A percentile compares a stretch with the other conserved stretches of the same genome.
Conservation (phyloP, 306 rosid genomes). For the Dicorynia guianensis region DNA sequence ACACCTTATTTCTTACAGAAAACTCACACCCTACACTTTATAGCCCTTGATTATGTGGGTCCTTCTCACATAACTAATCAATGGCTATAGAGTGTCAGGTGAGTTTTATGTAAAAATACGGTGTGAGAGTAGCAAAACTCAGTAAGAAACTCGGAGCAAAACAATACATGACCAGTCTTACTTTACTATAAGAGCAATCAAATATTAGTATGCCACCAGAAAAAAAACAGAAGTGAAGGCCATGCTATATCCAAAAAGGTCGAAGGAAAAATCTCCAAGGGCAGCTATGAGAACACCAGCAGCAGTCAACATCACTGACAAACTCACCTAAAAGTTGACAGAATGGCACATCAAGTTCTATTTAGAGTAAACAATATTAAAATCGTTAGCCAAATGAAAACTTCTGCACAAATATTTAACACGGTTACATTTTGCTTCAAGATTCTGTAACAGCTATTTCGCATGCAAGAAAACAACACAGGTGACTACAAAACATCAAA, state of each 20-base stretch:
- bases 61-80: no score
- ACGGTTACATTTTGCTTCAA: constrained; percentile 11
- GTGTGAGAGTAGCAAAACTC: no score
- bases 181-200: constrained; percentile 16
- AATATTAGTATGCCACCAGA: constrained; percentile 61
- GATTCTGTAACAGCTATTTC: constrained; percentile 17
- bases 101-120: no score
- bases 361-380: constrained; percentile 34
- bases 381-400: constrained; percentile 25
- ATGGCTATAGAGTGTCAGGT: no score
- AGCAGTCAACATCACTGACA: constrained; percentile 82
- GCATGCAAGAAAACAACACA: constrained; percentile 19
- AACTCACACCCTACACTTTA: no score
- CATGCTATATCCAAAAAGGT: constrained; percentile 89
- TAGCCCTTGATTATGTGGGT: no score
- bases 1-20: no score
- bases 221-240: constrained; percentile 92
- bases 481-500: background rate
- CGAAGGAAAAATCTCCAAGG: constrained; percentile 92
- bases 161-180: constrained; percentile 8
- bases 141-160: constrained; percentile 32
- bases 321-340: constrained; percentile 72
- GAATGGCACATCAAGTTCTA: background rate
- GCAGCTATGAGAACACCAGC: constrained; percentile 91
- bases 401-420: constrained; percentile 14